A percentile compares a stretch with the other conserved stretches of the same genome.
Conservation (phyloP, 352 stramenopile genomes). For the Pythium aristosporum region DNA sequence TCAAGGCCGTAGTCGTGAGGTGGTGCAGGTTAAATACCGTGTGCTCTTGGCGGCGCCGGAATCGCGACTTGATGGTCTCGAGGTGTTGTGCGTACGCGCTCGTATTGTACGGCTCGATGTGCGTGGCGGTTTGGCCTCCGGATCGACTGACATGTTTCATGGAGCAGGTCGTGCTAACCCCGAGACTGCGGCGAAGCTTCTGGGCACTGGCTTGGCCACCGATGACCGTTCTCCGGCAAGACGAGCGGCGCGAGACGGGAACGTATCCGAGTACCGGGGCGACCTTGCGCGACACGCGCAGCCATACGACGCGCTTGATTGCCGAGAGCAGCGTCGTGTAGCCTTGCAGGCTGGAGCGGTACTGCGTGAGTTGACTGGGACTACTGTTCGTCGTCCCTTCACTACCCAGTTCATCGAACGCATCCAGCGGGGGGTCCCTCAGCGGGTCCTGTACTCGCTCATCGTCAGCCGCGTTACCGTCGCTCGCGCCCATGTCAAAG, state of each 20-base stretch:
- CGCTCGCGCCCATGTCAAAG: background rate
- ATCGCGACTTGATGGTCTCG: slow-evolving; percentile 28
- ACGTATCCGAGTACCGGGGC: slow-evolving; percentile 5
- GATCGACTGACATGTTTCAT: background rate
- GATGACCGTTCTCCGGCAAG: slow-evolving; percentile 2
- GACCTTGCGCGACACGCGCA: slow-evolving; percentile 11
- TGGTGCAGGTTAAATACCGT: slow-evolving; percentile 20
- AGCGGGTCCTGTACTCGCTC: background rate
- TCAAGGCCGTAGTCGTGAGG: background rate
- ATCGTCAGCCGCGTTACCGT: background rate
- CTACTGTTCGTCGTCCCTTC: background rate
- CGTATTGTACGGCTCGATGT: background rate
- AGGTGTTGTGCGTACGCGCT: slow-evolving; percentile 26
- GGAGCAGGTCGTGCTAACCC: background rate
- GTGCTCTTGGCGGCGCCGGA: slow-evolving; percentile 18
- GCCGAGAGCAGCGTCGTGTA: background rate
- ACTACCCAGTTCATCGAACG: background rate
- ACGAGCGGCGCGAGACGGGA: background rate
- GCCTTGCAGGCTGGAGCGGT: slow-evolving; percentile 10
- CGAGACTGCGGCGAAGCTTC: slow-evolving; percentile 18
- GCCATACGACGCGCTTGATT: slow-evolving; percentile 1
- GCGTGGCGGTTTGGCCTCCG: too few species aligned
- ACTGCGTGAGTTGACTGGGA: background rate
- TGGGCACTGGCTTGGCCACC: background rate
- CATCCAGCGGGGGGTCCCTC: background rate